Conservation (phyloP, 768 basidiomycete genomes). For the Boletales sp. region DNA sequence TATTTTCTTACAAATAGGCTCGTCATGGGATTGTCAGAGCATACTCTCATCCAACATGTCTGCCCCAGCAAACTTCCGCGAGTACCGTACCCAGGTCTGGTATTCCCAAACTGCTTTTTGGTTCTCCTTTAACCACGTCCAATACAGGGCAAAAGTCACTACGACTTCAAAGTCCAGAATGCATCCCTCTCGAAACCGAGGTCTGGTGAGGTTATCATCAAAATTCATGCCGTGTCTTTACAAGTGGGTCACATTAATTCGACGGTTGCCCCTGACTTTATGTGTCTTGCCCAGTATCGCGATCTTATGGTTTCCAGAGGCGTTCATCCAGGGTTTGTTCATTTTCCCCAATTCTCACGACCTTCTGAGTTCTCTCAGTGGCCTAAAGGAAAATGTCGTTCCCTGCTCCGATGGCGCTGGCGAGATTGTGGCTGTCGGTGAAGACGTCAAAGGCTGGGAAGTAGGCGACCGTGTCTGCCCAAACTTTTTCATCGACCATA, state of each 20-base stretch:
- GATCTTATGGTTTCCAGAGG: conserved; percentile 44
- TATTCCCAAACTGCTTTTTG: neutral
- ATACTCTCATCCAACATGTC: too few relatives aligned
- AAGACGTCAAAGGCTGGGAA: conserved; percentile 43
- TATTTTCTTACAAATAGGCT: too few relatives aligned
- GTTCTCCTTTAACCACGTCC: neutral
- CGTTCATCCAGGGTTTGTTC: conserved; percentile 34
- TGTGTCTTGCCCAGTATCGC: conserved; percentile 38
- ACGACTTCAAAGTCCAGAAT: conserved; percentile 27
- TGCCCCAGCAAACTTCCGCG: conserved; percentile 6
- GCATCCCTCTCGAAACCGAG: conserved; percentile 31
- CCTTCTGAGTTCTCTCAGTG: conserved; percentile 12
- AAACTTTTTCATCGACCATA: conserved; percentile 48
- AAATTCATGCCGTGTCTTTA: conserved; percentile 54
- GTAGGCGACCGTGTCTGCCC: conserved; percentile 55
- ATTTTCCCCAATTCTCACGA: conserved; percentile 29
- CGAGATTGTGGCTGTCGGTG: conserved; percentile 47
- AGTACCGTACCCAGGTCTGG: conserved; percentile 17
- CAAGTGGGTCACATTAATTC: conserved; percentile 30
- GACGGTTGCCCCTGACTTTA: neutral
- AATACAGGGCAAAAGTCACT: conserved; percentile 21
- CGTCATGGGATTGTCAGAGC: too few relatives aligned
- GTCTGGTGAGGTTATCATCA: conserved; percentile 51
- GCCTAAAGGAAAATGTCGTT: conserved; percentile 25
- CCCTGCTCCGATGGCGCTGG: conserved; percentile 53